A percentile compares a stretch with the other conserved stretches of the same genome.
phyloP scores from a whole-genome alignment of 129 eudicot genomes.

The Silybum marianum region DNA sequence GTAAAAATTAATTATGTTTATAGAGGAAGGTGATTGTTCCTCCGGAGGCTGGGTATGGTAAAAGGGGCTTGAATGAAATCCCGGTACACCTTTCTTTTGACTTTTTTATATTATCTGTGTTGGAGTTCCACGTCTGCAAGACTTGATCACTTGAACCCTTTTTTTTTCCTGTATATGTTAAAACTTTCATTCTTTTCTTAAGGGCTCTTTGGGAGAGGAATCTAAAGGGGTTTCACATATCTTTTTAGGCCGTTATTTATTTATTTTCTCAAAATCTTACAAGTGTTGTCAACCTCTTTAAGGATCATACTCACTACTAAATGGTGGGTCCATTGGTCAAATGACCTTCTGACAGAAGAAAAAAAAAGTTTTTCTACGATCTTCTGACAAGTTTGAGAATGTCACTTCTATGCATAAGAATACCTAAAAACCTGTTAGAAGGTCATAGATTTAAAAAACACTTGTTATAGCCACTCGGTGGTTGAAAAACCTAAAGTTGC shows the following conservation, averaged over 20 bases:
- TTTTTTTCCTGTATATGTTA: neutral
- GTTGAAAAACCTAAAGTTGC: neutral
- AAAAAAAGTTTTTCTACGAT: neutral
- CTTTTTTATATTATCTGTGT: neutral
- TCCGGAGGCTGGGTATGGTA: slow-evolving; percentile 92
- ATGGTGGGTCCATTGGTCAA: neutral
- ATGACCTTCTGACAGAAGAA: neutral
- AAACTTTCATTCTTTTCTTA: neutral
- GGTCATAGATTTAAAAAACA: neutral
- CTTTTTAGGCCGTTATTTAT: neutral
- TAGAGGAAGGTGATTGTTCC: slow-evolving; percentile 93
- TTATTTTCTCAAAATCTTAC: neutral
- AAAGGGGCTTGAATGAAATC: slow-evolving; percentile 83
- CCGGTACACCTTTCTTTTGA: slow-evolving; percentile 57
- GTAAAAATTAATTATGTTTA: neutral
- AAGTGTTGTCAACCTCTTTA: no score
- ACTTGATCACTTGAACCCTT: neutral
- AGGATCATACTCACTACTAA: neutral
- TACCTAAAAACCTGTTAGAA: neutral
- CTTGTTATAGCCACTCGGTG: neutral
- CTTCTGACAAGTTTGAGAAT: neutral
- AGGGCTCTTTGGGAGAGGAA: neutral
- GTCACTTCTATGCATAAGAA: neutral
- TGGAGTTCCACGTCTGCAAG: neutral
- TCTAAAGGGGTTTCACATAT: neutral